A percentile compares a stretch with the other conserved stretches of the same genome.
Evolutionary conservation across 2,329 filamentous ascomycete genomes (phyloP).

Genomic region (Berkeleyomyces rouxiae): DNA sequence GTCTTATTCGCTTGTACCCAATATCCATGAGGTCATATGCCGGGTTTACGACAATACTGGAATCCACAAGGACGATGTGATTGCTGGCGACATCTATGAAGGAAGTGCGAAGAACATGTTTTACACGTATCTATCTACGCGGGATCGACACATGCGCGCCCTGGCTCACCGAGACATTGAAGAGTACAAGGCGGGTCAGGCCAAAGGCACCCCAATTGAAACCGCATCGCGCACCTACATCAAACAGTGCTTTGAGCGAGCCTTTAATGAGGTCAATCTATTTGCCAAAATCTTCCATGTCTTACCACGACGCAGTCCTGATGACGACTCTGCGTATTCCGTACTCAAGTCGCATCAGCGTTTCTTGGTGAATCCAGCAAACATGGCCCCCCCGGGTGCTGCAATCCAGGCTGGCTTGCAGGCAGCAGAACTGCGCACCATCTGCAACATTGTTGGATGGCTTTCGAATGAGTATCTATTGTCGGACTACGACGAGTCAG

Average conservation of each 20-base stretch:
- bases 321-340: slow-evolving; percentile 33
- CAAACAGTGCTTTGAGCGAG: slow-evolving; percentile 42
- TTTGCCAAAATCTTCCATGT: slow-evolving; percentile 40
- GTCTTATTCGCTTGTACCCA: slow-evolving; percentile 38
- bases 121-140: slow-evolving; percentile 33
- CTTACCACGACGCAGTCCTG: slow-evolving; percentile 35
- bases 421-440: slow-evolving; percentile 29
- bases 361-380: slow-evolving; percentile 35
- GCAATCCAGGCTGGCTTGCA: slow-evolving; percentile 34
- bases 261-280: slow-evolving; percentile 36
- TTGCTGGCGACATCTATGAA: slow-evolving; percentile 35
- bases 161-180: slow-evolving; percentile 38
- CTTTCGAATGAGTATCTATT: slow-evolving; percentile 40
- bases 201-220: slow-evolving; percentile 32
- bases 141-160: slow-evolving; percentile 36
- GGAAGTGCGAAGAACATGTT: slow-evolving; percentile 39
- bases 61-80: slow-evolving; percentile 25
- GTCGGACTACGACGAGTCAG: slow-evolving; percentile 39
- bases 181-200: slow-evolving; percentile 33
- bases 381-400: slow-evolving; percentile 34
- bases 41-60: slow-evolving; percentile 37
- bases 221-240: slow-evolving; percentile 40
- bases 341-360: slow-evolving; percentile 33
- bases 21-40: slow-evolving; percentile 35
- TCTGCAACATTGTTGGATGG: slow-evolving; percentile 41